Evolutionary conservation across 1,139 yeast genomes (phyloP), one percentile per base, ranked within the genome.

Genomic region (Spathaspora sp.): DNA sequence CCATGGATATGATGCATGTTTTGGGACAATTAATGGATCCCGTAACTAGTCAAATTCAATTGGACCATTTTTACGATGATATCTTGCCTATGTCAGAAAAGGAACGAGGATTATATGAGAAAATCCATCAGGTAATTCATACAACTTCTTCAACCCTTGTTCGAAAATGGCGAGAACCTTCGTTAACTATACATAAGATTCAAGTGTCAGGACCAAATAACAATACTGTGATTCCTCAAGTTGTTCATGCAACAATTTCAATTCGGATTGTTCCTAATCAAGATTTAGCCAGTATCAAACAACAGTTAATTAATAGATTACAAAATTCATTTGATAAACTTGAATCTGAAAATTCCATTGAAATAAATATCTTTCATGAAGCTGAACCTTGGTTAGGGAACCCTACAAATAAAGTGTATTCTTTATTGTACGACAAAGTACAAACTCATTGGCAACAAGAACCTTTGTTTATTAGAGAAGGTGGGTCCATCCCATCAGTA

Each of bases 381-480:
- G 96, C 96, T 0, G 98, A 91, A 58, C 96, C 98, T 1, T 93
- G 99, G 99, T 70, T 93, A 10, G 98, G 97, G 4, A 90, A 93
- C 56, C 87, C 93, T 4, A 64, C 74, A 9, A 90, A 87, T 59
- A 75, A 75, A 38, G 89, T 91, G 1, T 93, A 88, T 63, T 74
- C 79, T 54, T 73, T 86, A 7, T 69, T 91, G 37, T 74, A 74
- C 45, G 68, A 78, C 25, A 88, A 87, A 42, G 71, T 91, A 31
- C 64, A 68, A 39, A 62, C 68, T 5, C 84, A 84, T 47, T 85
- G 95, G 93, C 69, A 78, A 64, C 72, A 72, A 4, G 84, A 82
- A 45, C 98, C 98, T 0, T 69, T 93, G 40, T 85, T 84, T 51
- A 89, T 93, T 41, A 80, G 98, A 53, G 99, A 93, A 68, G 99